Conservation (phyloP, 2,329 filamentous ascomycete species). For the Phyllosticta citrichinensis region DNA sequence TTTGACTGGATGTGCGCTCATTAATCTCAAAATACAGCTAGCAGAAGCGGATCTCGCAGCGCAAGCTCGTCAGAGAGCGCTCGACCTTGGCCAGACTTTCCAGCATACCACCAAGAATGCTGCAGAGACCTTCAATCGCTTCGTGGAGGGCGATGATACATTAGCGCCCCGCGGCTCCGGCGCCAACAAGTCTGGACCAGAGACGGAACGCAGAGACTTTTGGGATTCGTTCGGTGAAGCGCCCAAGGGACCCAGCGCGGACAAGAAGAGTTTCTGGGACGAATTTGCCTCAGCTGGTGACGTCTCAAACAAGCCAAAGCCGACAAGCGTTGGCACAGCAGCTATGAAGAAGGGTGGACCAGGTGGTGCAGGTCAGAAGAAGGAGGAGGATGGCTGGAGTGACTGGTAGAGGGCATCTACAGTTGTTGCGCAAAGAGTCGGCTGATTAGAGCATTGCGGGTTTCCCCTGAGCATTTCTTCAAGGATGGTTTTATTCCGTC, state of each 20-base stretch:
- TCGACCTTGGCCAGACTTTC: slow-evolving; percentile 50
- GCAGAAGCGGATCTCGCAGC: slow-evolving; percentile 52
- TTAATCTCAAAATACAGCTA: slow-evolving; percentile 42
- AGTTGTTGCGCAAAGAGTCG: not conserved
- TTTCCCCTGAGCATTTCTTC: not conserved
- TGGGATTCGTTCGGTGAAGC: slow-evolving; percentile 82
- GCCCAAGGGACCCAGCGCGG: slow-evolving; percentile 38
- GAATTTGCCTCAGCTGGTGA: slow-evolving; percentile 29
- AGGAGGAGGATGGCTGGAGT: slow-evolving; percentile 49
- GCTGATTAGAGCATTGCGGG: not conserved
- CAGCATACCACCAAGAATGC: slow-evolving; percentile 60
- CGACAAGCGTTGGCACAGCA: slow-evolving; percentile 50
- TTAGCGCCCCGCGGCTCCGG: slow-evolving; percentile 13
- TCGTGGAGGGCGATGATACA: slow-evolving; percentile 64
- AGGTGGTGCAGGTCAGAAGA: slow-evolving; percentile 25
- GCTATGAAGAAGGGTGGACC: slow-evolving; percentile 46
- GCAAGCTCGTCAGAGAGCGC: slow-evolving; percentile 50
- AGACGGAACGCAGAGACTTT: slow-evolving; percentile 61
- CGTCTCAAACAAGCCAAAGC: slow-evolving; percentile 28
- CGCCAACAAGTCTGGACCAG: not conserved
- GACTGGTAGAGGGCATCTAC: slow-evolving; percentile 35
- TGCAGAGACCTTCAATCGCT: slow-evolving; percentile 70
- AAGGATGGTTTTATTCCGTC: not conserved
- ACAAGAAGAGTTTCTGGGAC: slow-evolving; percentile 47
- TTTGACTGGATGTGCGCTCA: not conserved